Evolutionary conservation across 1,284 basidiomycete species (phyloP).

Genomic region (Trichosporon ovoides): DNA sequence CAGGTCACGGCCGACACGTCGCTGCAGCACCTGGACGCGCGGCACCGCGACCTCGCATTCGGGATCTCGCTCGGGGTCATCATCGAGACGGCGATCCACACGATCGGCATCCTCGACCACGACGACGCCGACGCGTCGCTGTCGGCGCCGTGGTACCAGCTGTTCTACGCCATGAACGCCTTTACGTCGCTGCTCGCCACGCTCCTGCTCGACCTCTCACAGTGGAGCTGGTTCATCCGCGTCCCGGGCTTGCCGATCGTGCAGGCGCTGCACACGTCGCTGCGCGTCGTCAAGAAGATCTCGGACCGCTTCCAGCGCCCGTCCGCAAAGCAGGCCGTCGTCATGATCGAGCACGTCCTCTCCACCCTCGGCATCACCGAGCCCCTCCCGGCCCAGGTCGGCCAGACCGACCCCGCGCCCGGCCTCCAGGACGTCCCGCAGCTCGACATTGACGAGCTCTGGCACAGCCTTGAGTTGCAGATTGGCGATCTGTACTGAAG

Average conservation of each 20-base stretch:
- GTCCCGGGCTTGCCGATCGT: slow-evolving; percentile 3
- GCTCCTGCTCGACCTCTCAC: slow-evolving; percentile 18
- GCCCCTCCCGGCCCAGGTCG: slow-evolving; percentile 1
- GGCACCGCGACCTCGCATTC: slow-evolving; percentile 13
- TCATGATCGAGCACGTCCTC: slow-evolving; percentile 13
- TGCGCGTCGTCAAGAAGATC: slow-evolving; percentile 8
- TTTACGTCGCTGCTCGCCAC: slow-evolving; percentile 24
- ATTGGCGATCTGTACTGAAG: background rate
- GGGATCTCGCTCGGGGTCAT: slow-evolving; percentile 17
- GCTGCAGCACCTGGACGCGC: slow-evolving; percentile 11
- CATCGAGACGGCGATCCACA: slow-evolving; percentile 19
- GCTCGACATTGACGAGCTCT: slow-evolving; percentile 15
- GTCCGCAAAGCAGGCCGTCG: slow-evolving; percentile 5
- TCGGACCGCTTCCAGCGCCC: slow-evolving; percentile 12
- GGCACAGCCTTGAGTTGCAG: slow-evolving; percentile 3
- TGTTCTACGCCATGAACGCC: slow-evolving; percentile 24
- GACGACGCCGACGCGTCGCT: background rate
- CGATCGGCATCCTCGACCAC: slow-evolving; percentile 12
- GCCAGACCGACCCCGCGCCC: background rate
- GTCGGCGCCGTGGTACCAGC: slow-evolving; percentile 22
- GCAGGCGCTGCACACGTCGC: background rate
- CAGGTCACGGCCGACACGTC: background rate
- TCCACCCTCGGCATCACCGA: background rate
- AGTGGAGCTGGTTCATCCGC: slow-evolving; percentile 17
- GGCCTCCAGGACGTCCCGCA: slow-evolving; percentile 10